phyloP scores from a whole-genome alignment of 2,329 filamentous ascomycete genomes.

The Alternaria hordeiaustralica region DNA sequence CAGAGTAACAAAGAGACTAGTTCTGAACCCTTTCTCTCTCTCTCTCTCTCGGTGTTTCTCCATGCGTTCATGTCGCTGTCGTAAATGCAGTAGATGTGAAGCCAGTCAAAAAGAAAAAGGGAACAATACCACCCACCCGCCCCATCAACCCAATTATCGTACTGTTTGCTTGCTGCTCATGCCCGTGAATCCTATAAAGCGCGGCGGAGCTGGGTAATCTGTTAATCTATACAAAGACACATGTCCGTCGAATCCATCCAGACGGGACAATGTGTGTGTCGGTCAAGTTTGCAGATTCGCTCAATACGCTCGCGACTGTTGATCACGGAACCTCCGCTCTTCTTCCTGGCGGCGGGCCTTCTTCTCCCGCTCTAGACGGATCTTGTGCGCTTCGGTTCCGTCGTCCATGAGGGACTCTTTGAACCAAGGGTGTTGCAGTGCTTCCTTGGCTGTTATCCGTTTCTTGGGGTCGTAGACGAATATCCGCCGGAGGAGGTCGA shows the following conservation, averaged over 20 bases:
- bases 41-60: conserved; percentile 15
- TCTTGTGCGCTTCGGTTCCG: conserved; percentile 68
- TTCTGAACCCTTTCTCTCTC: conserved; percentile 6
- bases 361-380: conserved; percentile 55
- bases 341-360: conserved; percentile 43
- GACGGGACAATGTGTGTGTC: neutral
- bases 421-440: conserved; percentile 71
- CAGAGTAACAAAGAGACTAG: conserved; percentile 18
- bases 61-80: conserved; percentile 47
- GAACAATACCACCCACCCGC: conserved; percentile 11
- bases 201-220: conserved; percentile 10
- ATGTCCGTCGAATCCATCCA: neutral
- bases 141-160: conserved; percentile 1
- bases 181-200: conserved; percentile 1
- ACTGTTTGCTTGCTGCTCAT: neutral
- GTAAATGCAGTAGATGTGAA: conserved; percentile 50
- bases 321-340: conserved; percentile 38
- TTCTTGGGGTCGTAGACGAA: conserved; percentile 72
- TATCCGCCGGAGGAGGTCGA: conserved; percentile 67
- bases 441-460: conserved; percentile 69
- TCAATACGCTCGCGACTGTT: conserved; percentile 29
- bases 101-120: conserved; percentile 17
- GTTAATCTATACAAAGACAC: conserved; percentile 11
- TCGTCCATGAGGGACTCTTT: conserved; percentile 69
- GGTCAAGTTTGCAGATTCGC: conserved; percentile 3